A percentile compares a stretch with the other conserved stretches of the same genome.
These are phyloP conservation scores for Hydnomerulius pinastri DNA, from an alignment of 768 basidiomycete species.

Conservation along the genomic window DNA sequence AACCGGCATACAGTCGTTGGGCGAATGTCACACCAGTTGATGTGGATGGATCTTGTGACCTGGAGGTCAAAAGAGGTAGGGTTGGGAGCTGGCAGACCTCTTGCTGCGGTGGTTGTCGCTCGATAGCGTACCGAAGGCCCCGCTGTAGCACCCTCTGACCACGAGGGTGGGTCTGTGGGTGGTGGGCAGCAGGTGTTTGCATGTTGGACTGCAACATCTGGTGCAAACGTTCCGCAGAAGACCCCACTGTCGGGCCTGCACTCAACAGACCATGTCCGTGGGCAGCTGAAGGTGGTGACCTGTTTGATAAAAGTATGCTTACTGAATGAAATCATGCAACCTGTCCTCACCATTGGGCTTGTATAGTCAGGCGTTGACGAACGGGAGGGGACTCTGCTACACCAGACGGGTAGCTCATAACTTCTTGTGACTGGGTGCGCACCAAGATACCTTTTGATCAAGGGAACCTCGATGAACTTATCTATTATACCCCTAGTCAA, in stretches of 20 bases:
- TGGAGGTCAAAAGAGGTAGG: too few relatives aligned
- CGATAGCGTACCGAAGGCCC: not conserved
- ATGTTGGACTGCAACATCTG: too few relatives aligned
- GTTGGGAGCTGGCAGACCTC: not conserved
- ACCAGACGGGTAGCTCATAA: not conserved
- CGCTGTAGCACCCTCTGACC: not conserved
- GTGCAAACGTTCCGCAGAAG: not conserved
- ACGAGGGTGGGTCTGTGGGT: not conserved
- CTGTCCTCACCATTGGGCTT: not conserved
- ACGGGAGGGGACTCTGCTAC: not conserved
- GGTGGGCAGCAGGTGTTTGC: not conserved
- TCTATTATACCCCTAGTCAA: too few relatives aligned
- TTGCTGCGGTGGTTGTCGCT: not conserved
- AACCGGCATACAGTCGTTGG: constrained; percentile 3
- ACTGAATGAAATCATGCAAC: not conserved
- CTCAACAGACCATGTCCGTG: not conserved
- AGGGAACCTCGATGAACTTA: too few relatives aligned
- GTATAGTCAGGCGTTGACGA: not conserved
- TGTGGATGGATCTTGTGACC: not conserved
- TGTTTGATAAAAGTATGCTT: not conserved
- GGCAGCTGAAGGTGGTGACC: not conserved
- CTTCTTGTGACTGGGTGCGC: not conserved
- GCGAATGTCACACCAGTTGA: not conserved
- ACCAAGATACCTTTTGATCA: not conserved
- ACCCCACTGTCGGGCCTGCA: not conserved